Conservation (phyloP, 768 basidiomycete genomes). For the Suillus lakei region DNA sequence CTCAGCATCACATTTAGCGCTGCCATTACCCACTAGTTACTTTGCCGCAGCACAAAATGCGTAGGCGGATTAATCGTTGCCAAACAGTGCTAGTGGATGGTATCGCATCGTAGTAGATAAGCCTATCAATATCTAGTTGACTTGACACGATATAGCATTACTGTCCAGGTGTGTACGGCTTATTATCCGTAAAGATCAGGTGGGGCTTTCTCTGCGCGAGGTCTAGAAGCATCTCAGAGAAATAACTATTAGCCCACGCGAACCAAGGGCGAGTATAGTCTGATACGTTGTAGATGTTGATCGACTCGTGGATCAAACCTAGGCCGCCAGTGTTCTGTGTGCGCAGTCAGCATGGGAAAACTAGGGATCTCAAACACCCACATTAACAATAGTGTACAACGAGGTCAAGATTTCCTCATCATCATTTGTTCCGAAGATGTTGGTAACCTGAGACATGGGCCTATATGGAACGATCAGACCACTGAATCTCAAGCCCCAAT, state of each 20-base stretch:
- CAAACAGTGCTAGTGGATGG: not conserved
- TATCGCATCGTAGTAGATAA: not conserved
- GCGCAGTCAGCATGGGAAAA: slow-evolving; percentile 7
- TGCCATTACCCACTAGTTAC: not conserved
- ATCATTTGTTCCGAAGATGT: slow-evolving; percentile 75
- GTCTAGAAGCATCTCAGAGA: slow-evolving; percentile 82
- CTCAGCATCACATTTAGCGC: not conserved
- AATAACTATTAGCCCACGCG: slow-evolving; percentile 85
- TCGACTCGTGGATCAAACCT: slow-evolving; percentile 80
- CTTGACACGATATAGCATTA: slow-evolving; percentile 18
- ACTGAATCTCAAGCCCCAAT: not conserved
- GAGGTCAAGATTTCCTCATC: slow-evolving; percentile 68
- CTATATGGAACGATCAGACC: slow-evolving; percentile 30
- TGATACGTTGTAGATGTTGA: slow-evolving; percentile 59
- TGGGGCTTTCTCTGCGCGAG: slow-evolving; percentile 74
- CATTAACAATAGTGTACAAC: slow-evolving; percentile 71
- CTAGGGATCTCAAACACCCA: slow-evolving; percentile 37
- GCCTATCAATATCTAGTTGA: not conserved
- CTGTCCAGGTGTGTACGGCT: slow-evolving; percentile 60
- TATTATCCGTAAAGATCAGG: slow-evolving; percentile 60
- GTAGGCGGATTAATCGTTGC: not conserved
- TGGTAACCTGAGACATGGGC: slow-evolving; percentile 83
- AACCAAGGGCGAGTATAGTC: slow-evolving; percentile 79
- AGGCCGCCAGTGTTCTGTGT: slow-evolving; percentile 71
- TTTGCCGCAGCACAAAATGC: not conserved